A percentile compares a stretch with the other conserved stretches of the same genome.
phyloP scores from a whole-genome alignment of 495 filamentous ascomycete species.

The Neurospora sp. region DNA sequence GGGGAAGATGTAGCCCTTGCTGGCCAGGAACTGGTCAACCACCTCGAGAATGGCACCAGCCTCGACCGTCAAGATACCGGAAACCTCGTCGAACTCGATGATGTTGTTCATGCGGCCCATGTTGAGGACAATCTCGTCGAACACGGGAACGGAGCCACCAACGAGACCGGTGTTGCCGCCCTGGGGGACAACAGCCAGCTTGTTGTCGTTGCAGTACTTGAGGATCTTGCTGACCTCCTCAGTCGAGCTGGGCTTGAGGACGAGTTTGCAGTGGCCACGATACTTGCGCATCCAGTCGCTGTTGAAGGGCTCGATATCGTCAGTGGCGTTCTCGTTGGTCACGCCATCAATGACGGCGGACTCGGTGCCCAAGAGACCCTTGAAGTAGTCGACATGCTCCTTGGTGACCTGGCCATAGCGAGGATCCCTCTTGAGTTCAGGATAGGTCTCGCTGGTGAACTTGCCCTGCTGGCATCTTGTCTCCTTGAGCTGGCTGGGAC shows the following conservation, averaged over 20 bases:
- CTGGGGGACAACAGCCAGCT: conserved; percentile 92
- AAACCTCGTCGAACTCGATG: conserved; percentile 81
- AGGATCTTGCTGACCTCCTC: conserved; percentile 81
- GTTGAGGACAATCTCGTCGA: conserved; percentile 94
- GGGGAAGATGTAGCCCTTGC: conserved; percentile 78
- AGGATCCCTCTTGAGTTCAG: conserved; percentile 66
- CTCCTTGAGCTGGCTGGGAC: conserved; percentile 15
- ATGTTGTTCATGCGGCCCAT: conserved; percentile 83
- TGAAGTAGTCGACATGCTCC: conserved; percentile 76
- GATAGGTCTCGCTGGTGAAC: conserved; percentile 78
- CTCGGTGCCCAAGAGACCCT: conserved; percentile 58
- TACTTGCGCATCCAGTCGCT: conserved; percentile 99
- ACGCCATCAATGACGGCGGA: conserved; percentile 81
- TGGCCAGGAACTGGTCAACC: conserved; percentile 71
- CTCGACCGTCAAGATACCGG: conserved; percentile 82
- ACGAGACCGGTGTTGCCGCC: conserved; percentile 95
- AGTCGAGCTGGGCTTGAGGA: conserved; percentile 73
- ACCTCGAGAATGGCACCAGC: conserved; percentile 86
- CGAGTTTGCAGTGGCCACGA: conserved; percentile 75
- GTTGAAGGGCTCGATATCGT: conserved; percentile 89
- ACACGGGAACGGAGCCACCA: conserved; percentile 88
- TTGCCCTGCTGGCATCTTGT: conserved; percentile 36
- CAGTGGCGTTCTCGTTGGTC: conserved; percentile 50
- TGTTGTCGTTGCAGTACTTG: conserved; percentile 85
- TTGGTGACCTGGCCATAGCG: conserved; percentile 60